phyloP scores from a whole-genome alignment of 257 asterid species.

The Ehretia macrophylla region DNA sequence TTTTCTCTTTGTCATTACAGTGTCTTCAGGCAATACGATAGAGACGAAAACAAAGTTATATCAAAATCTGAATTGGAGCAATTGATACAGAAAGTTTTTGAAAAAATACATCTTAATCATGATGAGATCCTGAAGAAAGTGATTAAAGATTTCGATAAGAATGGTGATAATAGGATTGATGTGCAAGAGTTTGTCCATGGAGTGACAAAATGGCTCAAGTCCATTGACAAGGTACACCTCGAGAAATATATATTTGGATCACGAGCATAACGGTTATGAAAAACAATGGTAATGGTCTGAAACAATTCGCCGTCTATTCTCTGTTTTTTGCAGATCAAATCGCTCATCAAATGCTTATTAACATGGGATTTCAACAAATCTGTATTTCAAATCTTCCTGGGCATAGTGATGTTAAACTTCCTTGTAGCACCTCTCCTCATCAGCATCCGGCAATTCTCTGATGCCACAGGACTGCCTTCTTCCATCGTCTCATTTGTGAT shows the following conservation, averaged over 20 bases:
- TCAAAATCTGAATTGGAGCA: conserved; percentile 31
- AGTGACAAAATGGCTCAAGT: conserved; percentile 9
- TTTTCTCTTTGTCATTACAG: conserved; percentile 25
- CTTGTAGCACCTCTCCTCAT: conserved; percentile 49
- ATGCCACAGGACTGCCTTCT: conserved; percentile 37
- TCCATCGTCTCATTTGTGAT: conserved; percentile 54
- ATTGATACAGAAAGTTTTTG: conserved; percentile 33
- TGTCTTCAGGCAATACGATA: conserved; percentile 35
- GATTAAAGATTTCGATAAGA: conserved; percentile 36
- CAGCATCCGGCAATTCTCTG: conserved; percentile 38
- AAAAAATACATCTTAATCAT: conserved; percentile 20
- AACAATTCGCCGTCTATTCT: conserved; percentile 22
- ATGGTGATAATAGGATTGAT: conserved; percentile 27
- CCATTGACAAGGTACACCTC: conserved; percentile 30
- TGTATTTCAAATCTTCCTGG: conserved; percentile 34
- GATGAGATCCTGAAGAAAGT: conserved; percentile 30
- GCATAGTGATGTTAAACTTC: conserved; percentile 40
- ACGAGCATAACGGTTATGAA: conserved; percentile 14
- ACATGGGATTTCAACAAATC: conserved; percentile 29
- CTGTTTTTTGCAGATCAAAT: conserved; percentile 18
- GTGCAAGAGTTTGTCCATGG: conserved; percentile 37
- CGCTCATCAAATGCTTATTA: conserved; percentile 9
- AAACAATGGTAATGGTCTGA: neutral
- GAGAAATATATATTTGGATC: conserved; percentile 18
- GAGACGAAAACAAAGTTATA: conserved; percentile 20